Evolutionary conservation across 2,329 filamentous ascomycete genomes (phyloP), one percentile per base, ranked within the genome.

Genomic region (Diaporthe sp.): DNA sequence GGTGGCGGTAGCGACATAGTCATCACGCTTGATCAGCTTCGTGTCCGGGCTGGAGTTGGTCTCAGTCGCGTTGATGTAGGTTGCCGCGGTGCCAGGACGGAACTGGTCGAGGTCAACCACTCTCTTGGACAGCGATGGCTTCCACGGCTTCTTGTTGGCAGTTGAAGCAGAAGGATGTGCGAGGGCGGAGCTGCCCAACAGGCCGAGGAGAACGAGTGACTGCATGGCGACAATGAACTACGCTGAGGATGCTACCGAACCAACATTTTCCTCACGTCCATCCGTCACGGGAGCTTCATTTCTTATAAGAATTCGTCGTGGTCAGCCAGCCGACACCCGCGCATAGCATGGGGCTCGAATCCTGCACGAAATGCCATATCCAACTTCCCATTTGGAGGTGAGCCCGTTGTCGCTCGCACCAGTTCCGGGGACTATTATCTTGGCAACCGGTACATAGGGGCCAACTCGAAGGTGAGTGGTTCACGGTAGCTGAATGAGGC

Each of bases 1-100:
- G 5, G 81, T 85, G 3, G 87, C 87, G 19, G 85, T 84, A 52
- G 85, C 83, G 28, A 87, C 81, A 67, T 87, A 87, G 38, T 80
- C 80, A 12, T 78, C 82, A 47, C 82, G 80, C 74, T 80, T 81
- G 47, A 82, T 72, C 13, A 81, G 73, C 52, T 76, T 76, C 12
- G 83, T 58, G 6, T 78, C 76, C 22, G 77, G 71, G 75, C 79
- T 77, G 60, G 77, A 47, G 40, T 67, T 77, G 10, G 79, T 80
- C 28, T 74, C 77, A 19, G 77, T 77, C 50, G 80, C 77, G 74
- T 81, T 82, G 78, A 75, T 78, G 76, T 84, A 84, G 61, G 79
- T 60, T 35, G 82, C 77, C 7, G 72, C 78, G 55, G 81, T 78
- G 33, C 79, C 78, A 22, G 81, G 78, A 35, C 82, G 81, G 76